Percentiles rank a stretch among this genome's conserved stretches.
phyloP scores from a whole-genome alignment of 2,329 filamentous ascomycete genomes.

The Alternaria atra region DNA sequence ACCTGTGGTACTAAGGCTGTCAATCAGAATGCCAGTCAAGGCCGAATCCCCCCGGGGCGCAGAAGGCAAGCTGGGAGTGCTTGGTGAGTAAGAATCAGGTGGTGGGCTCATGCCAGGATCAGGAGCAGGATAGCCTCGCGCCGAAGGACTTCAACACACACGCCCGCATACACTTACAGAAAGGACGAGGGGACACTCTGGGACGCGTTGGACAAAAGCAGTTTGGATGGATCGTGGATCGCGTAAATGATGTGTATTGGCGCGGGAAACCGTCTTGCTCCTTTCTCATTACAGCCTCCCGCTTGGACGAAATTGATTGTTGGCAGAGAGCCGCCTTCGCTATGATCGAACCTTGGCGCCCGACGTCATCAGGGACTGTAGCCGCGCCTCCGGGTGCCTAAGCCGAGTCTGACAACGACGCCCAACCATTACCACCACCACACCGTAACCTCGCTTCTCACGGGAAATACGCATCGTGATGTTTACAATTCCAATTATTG shows the following conservation, averaged over 20 bases:
- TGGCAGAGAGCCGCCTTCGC: constrained; percentile 10
- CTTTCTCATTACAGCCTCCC: constrained; percentile 9
- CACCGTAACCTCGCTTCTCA: neutral
- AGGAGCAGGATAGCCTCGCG: constrained; percentile 14
- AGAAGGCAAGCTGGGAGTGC: constrained; percentile 12
- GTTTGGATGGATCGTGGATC: constrained; percentile 9
- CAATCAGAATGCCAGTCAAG: constrained; percentile 1
- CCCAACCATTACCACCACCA: constrained; percentile 1
- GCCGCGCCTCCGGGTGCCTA: constrained; percentile 6
- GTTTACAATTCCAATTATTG: neutral
- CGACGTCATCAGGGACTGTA: constrained; percentile 21
- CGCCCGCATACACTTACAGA: constrained; percentile 9
- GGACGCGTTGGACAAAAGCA: constrained; percentile 5
- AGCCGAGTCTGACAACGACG: constrained; percentile 2
- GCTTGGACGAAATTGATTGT: constrained; percentile 19
- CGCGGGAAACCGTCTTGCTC: constrained; percentile 12
- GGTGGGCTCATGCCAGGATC: constrained; percentile 13
- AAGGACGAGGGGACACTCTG: neutral
- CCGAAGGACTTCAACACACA: constrained; percentile 1
- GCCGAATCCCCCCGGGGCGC: constrained; percentile 9
- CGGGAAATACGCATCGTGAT: neutral
- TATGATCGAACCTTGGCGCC: constrained; percentile 6
- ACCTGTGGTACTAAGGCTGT: constrained; percentile 4
- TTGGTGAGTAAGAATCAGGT: constrained; percentile 11
- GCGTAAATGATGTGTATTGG: constrained; percentile 5